Evolutionary conservation across 1,284 basidiomycete species (phyloP).

Genomic region (Trichosporon inkin): DNA sequence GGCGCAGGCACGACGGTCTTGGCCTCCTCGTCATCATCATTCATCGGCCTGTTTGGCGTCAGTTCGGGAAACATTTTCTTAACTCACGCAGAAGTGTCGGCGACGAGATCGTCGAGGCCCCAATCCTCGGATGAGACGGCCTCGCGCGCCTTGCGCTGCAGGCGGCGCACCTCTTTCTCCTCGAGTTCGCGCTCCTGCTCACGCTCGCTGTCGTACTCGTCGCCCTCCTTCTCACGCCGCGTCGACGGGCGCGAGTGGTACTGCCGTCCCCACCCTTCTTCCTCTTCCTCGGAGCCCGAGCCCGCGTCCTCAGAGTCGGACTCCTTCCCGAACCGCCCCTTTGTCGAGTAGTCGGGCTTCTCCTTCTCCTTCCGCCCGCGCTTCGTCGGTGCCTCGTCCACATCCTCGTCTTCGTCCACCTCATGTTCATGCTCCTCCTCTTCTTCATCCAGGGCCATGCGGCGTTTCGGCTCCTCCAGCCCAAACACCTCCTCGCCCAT

Average conservation of each 20-base stretch:
- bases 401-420: constrained; percentile 51
- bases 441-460: constrained; percentile 44
- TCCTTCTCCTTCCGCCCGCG: constrained; percentile 34
- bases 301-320: constrained; percentile 57
- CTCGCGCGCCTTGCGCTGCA: constrained; percentile 73
- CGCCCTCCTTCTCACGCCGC: constrained; percentile 24
- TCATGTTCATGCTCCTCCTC: constrained; percentile 41
- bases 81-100: constrained; percentile 49
- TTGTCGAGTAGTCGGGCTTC: constrained; percentile 41
- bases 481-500: constrained; percentile 68
- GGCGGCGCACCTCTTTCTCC: constrained; percentile 54
- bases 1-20: constrained; percentile 26
- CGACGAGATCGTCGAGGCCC: constrained; percentile 64
- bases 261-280: constrained; percentile 72
- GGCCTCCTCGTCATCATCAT: constrained; percentile 11
- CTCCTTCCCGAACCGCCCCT: constrained; percentile 49
- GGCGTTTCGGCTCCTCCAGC: constrained; percentile 40
- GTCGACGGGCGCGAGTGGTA: constrained; percentile 65
- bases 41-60: constrained; percentile 1
- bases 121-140: constrained; percentile 69
- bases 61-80: not conserved
- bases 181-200: constrained; percentile 27
- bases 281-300: constrained; percentile 47
- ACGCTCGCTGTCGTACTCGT: constrained; percentile 53
- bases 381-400: constrained; percentile 34